A percentile compares a stretch with the other conserved stretches of the same genome.
Evolutionary conservation across 1,284 basidiomycete genomes (phyloP).

Genomic region (Laetiporus sulphureus): DNA sequence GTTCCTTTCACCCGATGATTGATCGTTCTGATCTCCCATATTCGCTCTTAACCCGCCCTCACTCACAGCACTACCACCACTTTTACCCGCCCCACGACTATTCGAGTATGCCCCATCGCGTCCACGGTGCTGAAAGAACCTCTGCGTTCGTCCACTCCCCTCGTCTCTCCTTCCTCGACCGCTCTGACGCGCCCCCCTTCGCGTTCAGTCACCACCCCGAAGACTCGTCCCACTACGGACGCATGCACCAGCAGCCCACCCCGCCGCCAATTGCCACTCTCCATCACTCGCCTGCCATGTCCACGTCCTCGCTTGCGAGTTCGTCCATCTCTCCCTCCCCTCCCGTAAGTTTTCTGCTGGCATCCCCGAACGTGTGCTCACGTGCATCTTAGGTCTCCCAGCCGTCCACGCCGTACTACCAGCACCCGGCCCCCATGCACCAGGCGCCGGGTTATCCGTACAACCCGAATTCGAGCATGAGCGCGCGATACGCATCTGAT

Average conservation of each 20-base stretch:
- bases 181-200: not conserved
- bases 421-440: constrained; percentile 26
- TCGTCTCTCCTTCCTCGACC: not conserved
- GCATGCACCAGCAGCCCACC: not conserved
- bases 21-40: too few species aligned
- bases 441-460: constrained; percentile 24
- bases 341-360: constrained; percentile 24
- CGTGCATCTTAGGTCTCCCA: constrained; percentile 18
- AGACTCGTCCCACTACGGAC: not conserved
- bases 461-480: constrained; percentile 26
- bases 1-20: too few species aligned
- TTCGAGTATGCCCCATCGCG: not conserved
- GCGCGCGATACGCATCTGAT: constrained; percentile 23
- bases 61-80: not conserved
- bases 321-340: constrained; percentile 50
- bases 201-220: not conserved
- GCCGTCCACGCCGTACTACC: constrained; percentile 30
- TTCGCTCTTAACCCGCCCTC: too few species aligned
- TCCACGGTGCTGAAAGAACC: not conserved
- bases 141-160: not conserved
- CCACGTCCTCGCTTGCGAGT: constrained; percentile 49
- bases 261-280: constrained; percentile 51
- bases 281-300: constrained; percentile 56
- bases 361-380: constrained; percentile 27
- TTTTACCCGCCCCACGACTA: not conserved